These are phyloP conservation scores for Sutorius australiensis DNA, from an alignment of 768 basidiomycete genomes.

Conservation along the genomic window DNA sequence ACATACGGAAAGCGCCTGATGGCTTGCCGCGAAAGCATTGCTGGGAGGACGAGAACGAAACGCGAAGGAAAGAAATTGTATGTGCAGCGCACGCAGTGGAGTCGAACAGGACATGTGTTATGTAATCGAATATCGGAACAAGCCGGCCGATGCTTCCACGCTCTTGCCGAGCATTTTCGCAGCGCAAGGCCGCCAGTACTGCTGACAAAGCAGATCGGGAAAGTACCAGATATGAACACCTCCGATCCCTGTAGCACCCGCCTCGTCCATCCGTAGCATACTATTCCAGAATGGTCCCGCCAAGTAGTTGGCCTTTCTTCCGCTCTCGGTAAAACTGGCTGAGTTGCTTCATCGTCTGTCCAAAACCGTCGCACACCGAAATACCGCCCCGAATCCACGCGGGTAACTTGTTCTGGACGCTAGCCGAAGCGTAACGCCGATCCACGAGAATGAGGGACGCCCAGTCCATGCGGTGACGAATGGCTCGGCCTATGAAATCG, in stretches of 20 bases:
- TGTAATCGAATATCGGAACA: conserved; percentile 13
- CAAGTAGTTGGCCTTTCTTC: conserved; percentile 20
- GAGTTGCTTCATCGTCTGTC: conserved; percentile 64
- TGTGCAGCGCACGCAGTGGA: no score
- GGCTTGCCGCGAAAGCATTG: conserved; percentile 38
- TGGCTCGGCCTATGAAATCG: conserved; percentile 69
- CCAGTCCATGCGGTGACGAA: conserved; percentile 90
- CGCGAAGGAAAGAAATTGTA: not conserved
- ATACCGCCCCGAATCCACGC: conserved; percentile 78
- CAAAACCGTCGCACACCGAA: conserved; percentile 60
- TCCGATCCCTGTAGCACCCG: conserved; percentile 4
- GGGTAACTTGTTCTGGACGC: conserved; percentile 80
- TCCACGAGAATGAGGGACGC: conserved; percentile 88
- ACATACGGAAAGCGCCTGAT: no score
- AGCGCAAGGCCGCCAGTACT: conserved; percentile 1
- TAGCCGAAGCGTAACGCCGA: conserved; percentile 64
- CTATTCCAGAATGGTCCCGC: conserved; percentile 2
- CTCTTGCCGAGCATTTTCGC: not conserved
- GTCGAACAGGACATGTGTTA: conserved; percentile 8
- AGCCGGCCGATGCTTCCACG: conserved; percentile 5
- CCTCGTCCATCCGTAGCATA: not conserved
- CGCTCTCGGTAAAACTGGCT: conserved; percentile 67
- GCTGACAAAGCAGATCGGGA: not conserved
- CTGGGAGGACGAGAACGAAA: not conserved
- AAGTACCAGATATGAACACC: not conserved